A percentile compares a stretch with the other conserved stretches of the same genome.
Evolutionary conservation across 805 yeast species (phyloP).

Genomic region (Cyberlindnera saturnus): DNA sequence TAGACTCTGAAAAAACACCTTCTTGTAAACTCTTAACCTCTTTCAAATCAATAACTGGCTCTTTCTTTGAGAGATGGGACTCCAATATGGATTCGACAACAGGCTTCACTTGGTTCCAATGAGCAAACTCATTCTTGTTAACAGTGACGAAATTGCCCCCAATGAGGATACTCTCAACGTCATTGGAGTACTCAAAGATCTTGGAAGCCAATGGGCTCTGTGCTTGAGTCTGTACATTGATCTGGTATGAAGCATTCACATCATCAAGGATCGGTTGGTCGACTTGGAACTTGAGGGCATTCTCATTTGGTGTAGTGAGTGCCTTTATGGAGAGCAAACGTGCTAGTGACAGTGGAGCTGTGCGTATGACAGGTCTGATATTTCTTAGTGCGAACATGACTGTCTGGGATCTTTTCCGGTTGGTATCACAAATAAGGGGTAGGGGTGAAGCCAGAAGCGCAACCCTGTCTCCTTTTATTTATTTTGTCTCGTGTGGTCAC

Average conservation of each 20-base stretch:
- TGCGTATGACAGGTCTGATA: slow-evolving; percentile 4
- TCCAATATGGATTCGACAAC: slow-evolving; percentile 48
- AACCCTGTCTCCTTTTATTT: not conserved
- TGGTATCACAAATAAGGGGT: too few relatives aligned
- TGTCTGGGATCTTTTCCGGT: not conserved
- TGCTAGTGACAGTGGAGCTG: not conserved
- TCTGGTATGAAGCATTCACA: slow-evolving; percentile 16
- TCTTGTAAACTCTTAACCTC: slow-evolving; percentile 5
- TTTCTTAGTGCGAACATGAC: not conserved
- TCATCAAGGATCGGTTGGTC: slow-evolving; percentile 28
- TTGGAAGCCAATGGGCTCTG: slow-evolving; percentile 60
- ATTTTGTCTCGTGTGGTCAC: not conserved
- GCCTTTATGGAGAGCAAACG: slow-evolving; percentile 33
- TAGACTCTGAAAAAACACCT: slow-evolving; percentile 1
- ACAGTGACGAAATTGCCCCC: slow-evolving; percentile 72
- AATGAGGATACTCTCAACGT: slow-evolving; percentile 66
- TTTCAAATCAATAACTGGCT: slow-evolving; percentile 21
- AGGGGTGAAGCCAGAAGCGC: not conserved
- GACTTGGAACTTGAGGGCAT: slow-evolving; percentile 61
- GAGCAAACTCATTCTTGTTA: slow-evolving; percentile 56
- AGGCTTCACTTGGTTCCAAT: slow-evolving; percentile 71
- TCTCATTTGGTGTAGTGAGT: slow-evolving; percentile 65
- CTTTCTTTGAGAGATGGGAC: slow-evolving; percentile 26
- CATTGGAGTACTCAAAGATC: slow-evolving; percentile 46
- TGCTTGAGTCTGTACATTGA: slow-evolving; percentile 18